Base-by-base conservation (phyloP, 1,284 basidiomycete species). In the Peniophora sp. region DNA sequence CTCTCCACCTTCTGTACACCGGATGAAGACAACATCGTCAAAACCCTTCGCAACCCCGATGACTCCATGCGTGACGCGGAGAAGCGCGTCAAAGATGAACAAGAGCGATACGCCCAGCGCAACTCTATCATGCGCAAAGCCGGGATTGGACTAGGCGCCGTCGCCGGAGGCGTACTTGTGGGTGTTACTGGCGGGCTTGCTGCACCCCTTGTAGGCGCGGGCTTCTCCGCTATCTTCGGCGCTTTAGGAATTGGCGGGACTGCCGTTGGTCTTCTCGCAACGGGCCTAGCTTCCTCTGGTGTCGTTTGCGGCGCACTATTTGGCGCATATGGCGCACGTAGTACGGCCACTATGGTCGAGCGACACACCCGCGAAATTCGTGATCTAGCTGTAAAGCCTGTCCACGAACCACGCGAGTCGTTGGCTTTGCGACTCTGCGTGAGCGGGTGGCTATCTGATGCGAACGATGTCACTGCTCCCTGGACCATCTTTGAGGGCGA, bases 221-320 rank as follows among this genome's bases (percentile, higher is more conserved):
- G 72, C 3, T 69, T 79, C 9, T 65, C 71, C 1, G 70, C 72
- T 19, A 56, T 80, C 3, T 64, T 81, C 14, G 75, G 75, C 0
- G 73, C 69, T 61, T 59, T 81, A 0, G 79, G 79, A 0, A 61
- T 81, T 11, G 78, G 79, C 24, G 79, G 79, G 1, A 78, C 77
- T 1, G 69, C 75, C 2, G 69, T 73, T 3, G 78, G 79, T 2
- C 56, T 79, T 49, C 64, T 82, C 3, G 76, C 76, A 1, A 76
- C 68, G 41, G 78, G 77, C 6, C 66, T 81, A 3, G 79, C 79
- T 9, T 69, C 79, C 34, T 80, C 78, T 1, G 73, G 73, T 12
- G 72, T 79, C 10, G 72, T 82, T 0, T 80, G 78, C 55, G 78
- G 77, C 9, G 72, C 78, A 10, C 62, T 82, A 1, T 83, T 81